A percentile compares a stretch with the other conserved stretches of the same genome.
phyloP scores from a whole-genome alignment of 257 asterid species.

The Mentha longifolia region DNA sequence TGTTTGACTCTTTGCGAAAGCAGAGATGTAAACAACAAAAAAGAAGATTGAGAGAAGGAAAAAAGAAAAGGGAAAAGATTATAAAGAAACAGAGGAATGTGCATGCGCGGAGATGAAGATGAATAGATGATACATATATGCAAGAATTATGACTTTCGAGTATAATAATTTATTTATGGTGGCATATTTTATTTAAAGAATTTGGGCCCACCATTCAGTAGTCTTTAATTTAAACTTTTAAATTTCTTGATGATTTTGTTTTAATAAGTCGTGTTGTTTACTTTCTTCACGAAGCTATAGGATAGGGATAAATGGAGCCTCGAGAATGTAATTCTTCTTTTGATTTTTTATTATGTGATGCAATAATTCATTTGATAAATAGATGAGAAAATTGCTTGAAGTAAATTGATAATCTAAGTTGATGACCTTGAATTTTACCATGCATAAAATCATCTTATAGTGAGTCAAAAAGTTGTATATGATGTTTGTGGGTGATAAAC shows the following conservation, averaged over 20 bases:
- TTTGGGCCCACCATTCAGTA: background rate
- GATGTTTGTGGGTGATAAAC: too few species aligned
- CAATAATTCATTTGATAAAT: too few species aligned
- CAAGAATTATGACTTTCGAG: background rate
- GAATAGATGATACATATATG: constrained; percentile 11
- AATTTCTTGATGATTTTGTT: background rate
- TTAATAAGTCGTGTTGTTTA: too few species aligned
- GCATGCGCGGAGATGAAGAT: constrained; percentile 35
- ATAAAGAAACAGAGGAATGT: constrained; percentile 14
- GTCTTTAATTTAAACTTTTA: constrained; percentile 22
- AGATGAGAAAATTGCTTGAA: too few species aligned
- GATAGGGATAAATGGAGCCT: background rate
- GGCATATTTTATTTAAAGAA: constrained; percentile 14
- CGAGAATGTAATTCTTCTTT: too few species aligned
- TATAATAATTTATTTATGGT: background rate
- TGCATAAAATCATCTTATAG: background rate
- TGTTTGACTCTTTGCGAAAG: constrained; percentile 43
- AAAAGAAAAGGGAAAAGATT: background rate
- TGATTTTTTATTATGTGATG: too few species aligned
- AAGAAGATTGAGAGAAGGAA: constrained; percentile 38
- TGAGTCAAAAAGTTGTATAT: too few species aligned
- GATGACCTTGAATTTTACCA: background rate
- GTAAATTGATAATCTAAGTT: too few species aligned
- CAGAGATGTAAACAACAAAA: constrained; percentile 33
- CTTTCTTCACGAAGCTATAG: background rate